Conservation (phyloP, 148 eudicot genomes). For the Silene uniflora region DNA sequence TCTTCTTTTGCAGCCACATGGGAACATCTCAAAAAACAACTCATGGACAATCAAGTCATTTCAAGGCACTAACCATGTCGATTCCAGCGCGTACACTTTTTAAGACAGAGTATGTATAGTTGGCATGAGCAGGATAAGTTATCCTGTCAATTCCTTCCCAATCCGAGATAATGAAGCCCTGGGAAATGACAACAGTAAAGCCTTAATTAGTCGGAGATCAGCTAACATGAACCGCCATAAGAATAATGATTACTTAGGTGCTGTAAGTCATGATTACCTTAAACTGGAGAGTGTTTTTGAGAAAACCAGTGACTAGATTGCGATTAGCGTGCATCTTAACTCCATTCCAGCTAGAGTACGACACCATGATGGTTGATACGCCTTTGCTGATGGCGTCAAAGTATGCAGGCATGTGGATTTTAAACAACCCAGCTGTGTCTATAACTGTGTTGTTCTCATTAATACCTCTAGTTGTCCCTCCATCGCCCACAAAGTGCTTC, state of each 20-base stretch:
- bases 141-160: constrained; percentile 34
- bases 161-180: constrained; percentile 32
- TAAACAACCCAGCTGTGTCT: constrained; percentile 24
- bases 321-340: constrained; percentile 34
- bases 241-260: neutral
- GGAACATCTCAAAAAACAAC: neutral
- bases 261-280: constrained; percentile 15
- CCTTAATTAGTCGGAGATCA: neutral
- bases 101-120: constrained; percentile 34
- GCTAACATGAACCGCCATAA: constrained; percentile 3
- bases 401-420: constrained; percentile 39
- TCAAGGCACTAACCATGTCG: constrained; percentile 29
- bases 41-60: neutral
- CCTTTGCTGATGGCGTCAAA: constrained; percentile 32
- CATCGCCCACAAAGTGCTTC: constrained; percentile 36
- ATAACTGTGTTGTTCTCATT: constrained; percentile 30
- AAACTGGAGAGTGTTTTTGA: constrained; percentile 36
- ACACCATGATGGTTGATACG: constrained; percentile 32
- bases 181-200: neutral
- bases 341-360: constrained; percentile 35
- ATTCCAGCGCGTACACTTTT: constrained; percentile 29
- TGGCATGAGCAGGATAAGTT: constrained; percentile 30
- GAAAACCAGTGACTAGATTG: constrained; percentile 25
- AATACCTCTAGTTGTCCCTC: constrained; percentile 29
- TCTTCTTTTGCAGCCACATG: no score